These are phyloP conservation scores for Xenosphaeropsis pyriputrescens DNA, from an alignment of 2,329 filamentous ascomycete genomes.

Conservation along the genomic window DNA sequence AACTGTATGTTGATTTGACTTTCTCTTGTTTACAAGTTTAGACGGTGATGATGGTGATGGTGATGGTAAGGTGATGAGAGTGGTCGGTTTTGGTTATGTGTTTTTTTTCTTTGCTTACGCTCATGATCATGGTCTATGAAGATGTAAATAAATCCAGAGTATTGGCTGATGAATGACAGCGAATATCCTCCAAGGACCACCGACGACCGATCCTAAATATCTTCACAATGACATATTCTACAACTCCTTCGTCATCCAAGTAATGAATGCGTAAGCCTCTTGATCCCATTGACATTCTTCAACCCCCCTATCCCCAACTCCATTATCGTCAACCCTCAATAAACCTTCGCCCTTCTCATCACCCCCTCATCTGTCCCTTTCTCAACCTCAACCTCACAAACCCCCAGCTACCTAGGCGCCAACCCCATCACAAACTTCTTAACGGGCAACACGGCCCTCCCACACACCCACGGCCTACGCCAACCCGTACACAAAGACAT, in stretches of 20 bases:
- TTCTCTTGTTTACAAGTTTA: not conserved
- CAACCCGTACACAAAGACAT: conserved; percentile 24
- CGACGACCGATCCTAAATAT: conserved; percentile 16
- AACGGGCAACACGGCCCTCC: conserved; percentile 23
- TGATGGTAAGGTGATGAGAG: too few relatives aligned
- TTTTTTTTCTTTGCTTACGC: too few relatives aligned
- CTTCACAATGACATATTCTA: conserved; percentile 24
- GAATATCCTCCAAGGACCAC: conserved; percentile 24
- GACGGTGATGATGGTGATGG: too few relatives aligned
- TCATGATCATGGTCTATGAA: too few relatives aligned
- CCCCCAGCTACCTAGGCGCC: conserved; percentile 23
- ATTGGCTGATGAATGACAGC: conserved; percentile 10
- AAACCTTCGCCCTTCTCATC: too few relatives aligned
- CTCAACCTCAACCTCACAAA: conserved; percentile 17
- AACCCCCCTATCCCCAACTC: too few relatives aligned
- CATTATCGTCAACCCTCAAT: too few relatives aligned
- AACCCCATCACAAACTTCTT: conserved; percentile 24
- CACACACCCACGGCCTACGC: conserved; percentile 20
- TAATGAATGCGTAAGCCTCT: conserved; percentile 20
- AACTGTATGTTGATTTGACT: conserved; percentile 11
- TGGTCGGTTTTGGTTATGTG: too few relatives aligned
- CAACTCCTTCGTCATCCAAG: conserved; percentile 24
- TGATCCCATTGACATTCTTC: conserved; percentile 1
- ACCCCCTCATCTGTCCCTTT: too few relatives aligned
- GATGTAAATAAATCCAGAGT: too few relatives aligned